Evolutionary conservation across 2,329 filamentous ascomycete species (phyloP), one percentile per base, ranked within the genome.

Genomic region (Daldinia sp.): DNA sequence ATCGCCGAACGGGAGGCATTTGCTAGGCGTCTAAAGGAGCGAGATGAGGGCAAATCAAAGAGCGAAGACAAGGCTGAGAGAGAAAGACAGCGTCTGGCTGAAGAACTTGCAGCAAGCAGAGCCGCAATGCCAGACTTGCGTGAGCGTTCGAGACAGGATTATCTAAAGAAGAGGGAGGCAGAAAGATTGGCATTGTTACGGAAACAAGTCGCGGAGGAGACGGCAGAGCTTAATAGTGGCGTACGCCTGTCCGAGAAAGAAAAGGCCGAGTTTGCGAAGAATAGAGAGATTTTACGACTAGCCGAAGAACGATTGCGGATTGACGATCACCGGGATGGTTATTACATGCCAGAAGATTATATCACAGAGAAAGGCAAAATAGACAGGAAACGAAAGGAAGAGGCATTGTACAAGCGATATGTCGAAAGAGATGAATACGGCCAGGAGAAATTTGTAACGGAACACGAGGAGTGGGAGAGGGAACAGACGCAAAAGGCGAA

Each of bases 401-500:
- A 97, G 26, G 93, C 93, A 0, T 85, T 99, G 10, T 97, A 97
- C 81, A 94, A 93, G 78, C 89, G 94, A 57, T 95, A 97, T 74
- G 90, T 97, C 3, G 94, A 98, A 70, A 88, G 88, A 67, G 94
- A 97, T 74, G 93, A 97, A 74, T 91, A 91, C 74, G 94, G 94
- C 4, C 90, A 96, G 71, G 95, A 98, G 78, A 91, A 91, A 74
- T 97, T 93, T 74, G 89, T 97, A 65, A 97, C 94, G 0, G 96
- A 99, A 78, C 92, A 97, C 71, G 94, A 99, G 69, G 93, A 97
- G 76, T 99, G 95, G 95, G 96, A 99, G 78, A 84, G 89, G 65
- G 95, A 98, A 77, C 95, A 98, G 81, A 88, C 92, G 0, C 87
- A 90, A 63, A 97, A 97, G 79, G 94, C 93, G 5, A 96, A 95